These are phyloP conservation scores for Candida hungchunana DNA, from an alignment of 805 yeast species.

Conservation along the genomic window DNA sequence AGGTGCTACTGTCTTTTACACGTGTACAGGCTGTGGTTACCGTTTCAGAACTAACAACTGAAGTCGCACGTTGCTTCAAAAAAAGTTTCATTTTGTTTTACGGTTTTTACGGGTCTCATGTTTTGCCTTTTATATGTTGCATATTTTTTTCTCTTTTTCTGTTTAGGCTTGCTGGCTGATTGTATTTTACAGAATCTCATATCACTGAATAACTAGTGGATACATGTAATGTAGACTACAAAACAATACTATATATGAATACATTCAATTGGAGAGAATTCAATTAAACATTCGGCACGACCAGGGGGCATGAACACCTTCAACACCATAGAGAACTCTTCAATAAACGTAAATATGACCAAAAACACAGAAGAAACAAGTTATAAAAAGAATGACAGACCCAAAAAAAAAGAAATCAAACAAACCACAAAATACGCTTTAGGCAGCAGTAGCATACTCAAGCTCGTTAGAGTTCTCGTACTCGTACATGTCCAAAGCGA, in stretches of 20 bases:
- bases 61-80: slow-evolving; percentile 3
- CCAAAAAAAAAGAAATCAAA: slow-evolving; percentile 3
- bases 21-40: slow-evolving; percentile 91
- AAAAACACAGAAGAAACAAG: no score
- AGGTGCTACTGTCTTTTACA: slow-evolving; percentile 98
- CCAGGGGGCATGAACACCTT: no score
- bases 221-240: no score
- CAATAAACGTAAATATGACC: no score
- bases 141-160: background rate
- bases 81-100: background rate
- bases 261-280: no score
- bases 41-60: slow-evolving; percentile 91
- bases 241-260: no score
- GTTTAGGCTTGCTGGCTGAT: no score
- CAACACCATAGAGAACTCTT: no score
- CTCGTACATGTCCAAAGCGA: slow-evolving; percentile 97
- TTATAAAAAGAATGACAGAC: slow-evolving; percentile 5
- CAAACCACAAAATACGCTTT: slow-evolving; percentile 3
- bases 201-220: no score
- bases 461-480: slow-evolving; percentile 82
- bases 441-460: slow-evolving; percentile 51
- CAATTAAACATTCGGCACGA: no score
- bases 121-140: slow-evolving; percentile 4
- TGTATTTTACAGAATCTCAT: no score
- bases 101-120: slow-evolving; percentile 6